These are phyloP conservation scores for Macrolepiota dolichaula DNA, from an alignment of 768 basidiomycete species.

Conservation along the genomic window DNA sequence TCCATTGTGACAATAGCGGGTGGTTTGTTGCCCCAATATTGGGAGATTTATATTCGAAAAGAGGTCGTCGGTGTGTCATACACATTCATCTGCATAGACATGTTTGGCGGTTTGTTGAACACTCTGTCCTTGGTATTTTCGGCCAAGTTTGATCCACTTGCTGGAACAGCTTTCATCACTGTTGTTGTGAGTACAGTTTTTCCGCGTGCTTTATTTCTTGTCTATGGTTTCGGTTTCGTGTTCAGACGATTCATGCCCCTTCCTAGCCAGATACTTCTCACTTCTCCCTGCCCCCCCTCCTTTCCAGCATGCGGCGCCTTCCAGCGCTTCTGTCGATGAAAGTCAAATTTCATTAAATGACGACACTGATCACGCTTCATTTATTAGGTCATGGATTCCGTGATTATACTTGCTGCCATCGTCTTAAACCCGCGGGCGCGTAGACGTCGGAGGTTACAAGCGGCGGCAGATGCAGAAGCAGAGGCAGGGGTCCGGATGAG, in stretches of 20 bases:
- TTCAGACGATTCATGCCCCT: too few relatives aligned
- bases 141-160: constrained; percentile 56
- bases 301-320: neutral
- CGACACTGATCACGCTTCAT: neutral
- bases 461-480: neutral
- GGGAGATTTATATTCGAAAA: constrained; percentile 64
- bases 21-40: constrained; percentile 60
- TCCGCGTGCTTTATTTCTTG: too few relatives aligned
- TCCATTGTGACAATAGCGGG: constrained; percentile 54
- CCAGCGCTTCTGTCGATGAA: neutral
- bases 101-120: constrained; percentile 68
- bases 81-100: constrained; percentile 66
- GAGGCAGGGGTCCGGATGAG: too few relatives aligned
- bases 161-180: constrained; percentile 56
- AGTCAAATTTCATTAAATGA: neutral
- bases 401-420: constrained; percentile 56
- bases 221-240: too few relatives aligned
- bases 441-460: constrained; percentile 27
- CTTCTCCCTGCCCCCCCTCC: neutral
- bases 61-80: constrained; percentile 70
- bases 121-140: constrained; percentile 69
- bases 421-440: constrained; percentile 62
- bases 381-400: constrained; percentile 53
- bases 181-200: constrained; percentile 47
- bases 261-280: too few relatives aligned